phyloP scores from a whole-genome alignment of 495 filamentous ascomycete species.

The Penicillium odoratum region DNA sequence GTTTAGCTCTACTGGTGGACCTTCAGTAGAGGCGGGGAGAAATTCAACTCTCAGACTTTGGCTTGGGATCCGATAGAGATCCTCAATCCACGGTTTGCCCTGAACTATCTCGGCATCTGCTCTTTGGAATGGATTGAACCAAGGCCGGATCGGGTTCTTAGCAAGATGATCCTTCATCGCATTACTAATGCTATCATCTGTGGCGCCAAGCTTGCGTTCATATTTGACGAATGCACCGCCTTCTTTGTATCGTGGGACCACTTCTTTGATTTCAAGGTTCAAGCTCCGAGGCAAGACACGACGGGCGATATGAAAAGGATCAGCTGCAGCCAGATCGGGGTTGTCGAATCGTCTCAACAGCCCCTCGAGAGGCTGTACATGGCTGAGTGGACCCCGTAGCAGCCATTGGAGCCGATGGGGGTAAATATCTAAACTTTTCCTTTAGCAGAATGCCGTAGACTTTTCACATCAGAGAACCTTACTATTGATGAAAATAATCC shows the following conservation, averaged over 20 bases:
- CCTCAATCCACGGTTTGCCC: slow-evolving; percentile 93
- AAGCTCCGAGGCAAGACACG: slow-evolving; percentile 58
- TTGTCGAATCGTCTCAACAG: slow-evolving; percentile 65
- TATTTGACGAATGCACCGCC: slow-evolving; percentile 95
- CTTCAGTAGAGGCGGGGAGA: slow-evolving; percentile 63
- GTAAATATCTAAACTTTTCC: slow-evolving; percentile 67
- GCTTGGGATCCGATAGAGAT: slow-evolving; percentile 81
- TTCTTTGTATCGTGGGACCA: slow-evolving; percentile 82
- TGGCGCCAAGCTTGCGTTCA: slow-evolving; percentile 53
- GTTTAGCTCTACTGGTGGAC: slow-evolving; percentile 68
- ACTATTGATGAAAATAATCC: slow-evolving; percentile 90
- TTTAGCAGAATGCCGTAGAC: slow-evolving; percentile 10
- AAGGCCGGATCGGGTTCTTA: slow-evolving; percentile 75
- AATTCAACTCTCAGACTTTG: slow-evolving; percentile 79
- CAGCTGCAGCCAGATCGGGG: slow-evolving; percentile 54
- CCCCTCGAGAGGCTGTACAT: slow-evolving; percentile 56
- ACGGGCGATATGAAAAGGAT: slow-evolving; percentile 64
- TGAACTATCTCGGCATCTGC: slow-evolving; percentile 69
- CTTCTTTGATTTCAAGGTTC: slow-evolving; percentile 70
- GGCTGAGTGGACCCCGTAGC: slow-evolving; percentile 58
- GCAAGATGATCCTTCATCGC: slow-evolving; percentile 55
- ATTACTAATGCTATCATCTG: slow-evolving; percentile 58
- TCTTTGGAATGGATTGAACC: slow-evolving; percentile 80
- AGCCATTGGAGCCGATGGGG: slow-evolving; percentile 74
- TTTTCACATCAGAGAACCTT: slow-evolving; percentile 23